phyloP scores from a whole-genome alignment of 768 basidiomycete genomes.

The Tremella fuciformis region DNA sequence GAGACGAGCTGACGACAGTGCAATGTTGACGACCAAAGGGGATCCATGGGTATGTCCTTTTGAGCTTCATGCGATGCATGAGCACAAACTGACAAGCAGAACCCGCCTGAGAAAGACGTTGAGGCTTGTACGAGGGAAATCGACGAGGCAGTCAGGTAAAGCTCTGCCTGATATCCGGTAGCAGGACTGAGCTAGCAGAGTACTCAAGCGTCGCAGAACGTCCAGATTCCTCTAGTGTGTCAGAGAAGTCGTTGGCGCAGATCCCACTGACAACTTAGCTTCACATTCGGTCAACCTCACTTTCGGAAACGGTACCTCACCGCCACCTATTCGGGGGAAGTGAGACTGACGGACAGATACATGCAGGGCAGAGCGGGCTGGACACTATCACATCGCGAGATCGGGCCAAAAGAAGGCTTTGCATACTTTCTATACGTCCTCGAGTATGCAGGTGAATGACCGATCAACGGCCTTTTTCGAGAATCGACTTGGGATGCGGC shows the following conservation, averaged over 20 bases:
- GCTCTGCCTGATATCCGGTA: constrained; percentile 4
- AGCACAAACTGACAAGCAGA: constrained; percentile 25
- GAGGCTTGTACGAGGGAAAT: constrained; percentile 46
- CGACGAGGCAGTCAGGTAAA: constrained; percentile 44
- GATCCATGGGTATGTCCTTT: constrained; percentile 50
- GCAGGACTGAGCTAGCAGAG: constrained; percentile 24
- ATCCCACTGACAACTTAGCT: constrained; percentile 18
- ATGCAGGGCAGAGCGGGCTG: constrained; percentile 38
- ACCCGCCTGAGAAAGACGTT: constrained; percentile 50
- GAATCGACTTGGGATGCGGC: no score
- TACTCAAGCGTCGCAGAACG: constrained; percentile 37
- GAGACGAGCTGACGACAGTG: constrained; percentile 22
- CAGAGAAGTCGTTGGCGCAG: not conserved
- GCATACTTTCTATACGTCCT: constrained; percentile 50
- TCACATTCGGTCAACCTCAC: constrained; percentile 53
- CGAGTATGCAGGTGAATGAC: constrained; percentile 21
- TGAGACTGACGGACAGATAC: constrained; percentile 26
- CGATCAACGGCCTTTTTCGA: no score
- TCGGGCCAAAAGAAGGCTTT: constrained; percentile 50
- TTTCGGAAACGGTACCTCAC: constrained; percentile 47
- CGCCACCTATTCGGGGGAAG: not conserved
- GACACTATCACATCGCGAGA: constrained; percentile 35
- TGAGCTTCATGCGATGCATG: not conserved
- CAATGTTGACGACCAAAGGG: constrained; percentile 51
- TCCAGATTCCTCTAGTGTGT: constrained; percentile 51